Evolutionary conservation across 1,139 yeast genomes (phyloP), one percentile per base, ranked within the genome.

Genomic region (Candida glucosophila): DNA sequence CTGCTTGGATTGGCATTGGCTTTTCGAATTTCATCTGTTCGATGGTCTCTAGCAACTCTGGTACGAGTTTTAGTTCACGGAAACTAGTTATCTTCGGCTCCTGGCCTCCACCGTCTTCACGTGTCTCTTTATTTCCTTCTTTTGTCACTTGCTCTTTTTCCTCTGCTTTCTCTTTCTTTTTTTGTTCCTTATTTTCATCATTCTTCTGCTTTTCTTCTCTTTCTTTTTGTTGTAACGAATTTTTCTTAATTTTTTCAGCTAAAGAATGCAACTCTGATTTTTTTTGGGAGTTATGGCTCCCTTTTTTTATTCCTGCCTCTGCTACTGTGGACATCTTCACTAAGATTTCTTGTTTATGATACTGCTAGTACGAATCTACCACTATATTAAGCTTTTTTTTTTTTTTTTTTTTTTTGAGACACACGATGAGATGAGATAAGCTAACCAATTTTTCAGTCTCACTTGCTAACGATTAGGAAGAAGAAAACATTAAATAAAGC

Each of bases 1-100:
- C 88, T 5, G 80, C 70, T 53, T 90, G 98, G 45, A 90, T 90
- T 8, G 97, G 95, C 0, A 97, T 86, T 23, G 90, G 90, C 34
- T 64, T 69, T 14, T 72, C 54, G 44, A 58, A 80, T 35, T 78
- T 76, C 61, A 80, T 54, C 23, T 60, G 66, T 30, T 76, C 73
- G 37, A 92, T 76, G 0, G 96, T 78, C 40, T 85, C 92, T 13
- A 86, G 52, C 25, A 86, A 65, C 40, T 83, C 95, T 2, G 88
- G 92, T 21, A 86, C 77, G 21, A 92, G 60, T 16, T 77, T 66
- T 26, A 80, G 56, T 24, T 74, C 62, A n/a, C 38, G 54, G 23
- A 63, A 59, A 23, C 70, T 55, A 5, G 65, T 34, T n/a, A n/a
- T n/a, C n/a, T n/a, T n/a, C n/a, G n/a, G n/a, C 12, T 29, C 31